Percentiles rank a stretch among this genome's conserved stretches.
These are phyloP conservation scores for Clavispora carvajalis DNA, from an alignment of 805 yeast species.

Conservation along the genomic window DNA sequence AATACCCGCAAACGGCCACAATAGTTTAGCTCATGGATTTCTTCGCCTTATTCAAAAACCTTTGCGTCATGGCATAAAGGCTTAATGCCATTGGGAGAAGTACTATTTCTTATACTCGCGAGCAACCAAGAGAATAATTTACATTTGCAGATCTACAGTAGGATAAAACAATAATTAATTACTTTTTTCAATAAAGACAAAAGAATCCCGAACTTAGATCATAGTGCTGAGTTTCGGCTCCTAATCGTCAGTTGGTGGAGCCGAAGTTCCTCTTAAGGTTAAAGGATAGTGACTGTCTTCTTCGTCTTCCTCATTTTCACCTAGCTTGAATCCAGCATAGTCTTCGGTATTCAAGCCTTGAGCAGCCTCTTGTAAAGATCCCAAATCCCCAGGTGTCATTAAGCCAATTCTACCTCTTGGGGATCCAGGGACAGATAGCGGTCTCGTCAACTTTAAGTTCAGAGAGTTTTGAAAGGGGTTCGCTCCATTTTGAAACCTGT, in stretches of 20 bases:
- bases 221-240: too few relatives aligned
- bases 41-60: too few relatives aligned
- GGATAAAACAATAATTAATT: too few relatives aligned
- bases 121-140: too few relatives aligned
- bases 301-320: conserved; percentile 37
- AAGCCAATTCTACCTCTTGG: conserved; percentile 70
- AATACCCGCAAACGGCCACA: too few relatives aligned
- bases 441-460: conserved; percentile 75
- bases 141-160: too few relatives aligned
- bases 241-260: conserved; percentile 31
- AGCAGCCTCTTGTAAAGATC: conserved; percentile 88
- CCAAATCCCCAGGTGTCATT: conserved; percentile 98
- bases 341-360: conserved; percentile 70
- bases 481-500: conserved; percentile 54
- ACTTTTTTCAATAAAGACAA: background rate
- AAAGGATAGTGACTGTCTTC: conserved; percentile 38
- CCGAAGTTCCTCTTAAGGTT: conserved; percentile 46
- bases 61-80: too few relatives aligned
- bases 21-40: too few relatives aligned
- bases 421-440: conserved; percentile 95
- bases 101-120: too few relatives aligned
- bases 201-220: too few relatives aligned
- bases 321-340: conserved; percentile 55
- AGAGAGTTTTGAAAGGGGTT: conserved; percentile 42
- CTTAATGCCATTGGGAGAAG: too few relatives aligned